phyloP scores from a whole-genome alignment of 441 rosid genomes.

The Erysimum pusillum region DNA sequence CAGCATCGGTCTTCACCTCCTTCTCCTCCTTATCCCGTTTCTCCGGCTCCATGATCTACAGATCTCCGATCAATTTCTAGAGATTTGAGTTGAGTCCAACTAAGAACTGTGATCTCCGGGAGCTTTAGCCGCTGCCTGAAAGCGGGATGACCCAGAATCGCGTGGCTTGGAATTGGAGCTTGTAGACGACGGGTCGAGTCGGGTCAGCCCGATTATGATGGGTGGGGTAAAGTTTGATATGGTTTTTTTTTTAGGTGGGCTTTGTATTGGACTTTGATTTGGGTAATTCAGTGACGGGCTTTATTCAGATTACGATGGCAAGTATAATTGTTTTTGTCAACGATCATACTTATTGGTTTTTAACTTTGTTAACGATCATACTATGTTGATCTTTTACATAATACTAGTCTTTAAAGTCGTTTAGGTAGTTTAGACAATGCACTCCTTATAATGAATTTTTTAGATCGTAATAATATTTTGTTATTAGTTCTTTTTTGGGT shows the following conservation, averaged over 20 bases:
- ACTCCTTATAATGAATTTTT: no score
- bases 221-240: slow-evolving; percentile 62
- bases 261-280: slow-evolving; percentile 57
- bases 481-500: no score
- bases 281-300: slow-evolving; percentile 42
- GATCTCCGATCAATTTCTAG: slow-evolving; percentile 35
- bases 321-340: not conserved
- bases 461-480: no score
- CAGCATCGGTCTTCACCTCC: slow-evolving; percentile 44
- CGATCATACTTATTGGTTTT: not conserved
- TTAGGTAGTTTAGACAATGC: no score
- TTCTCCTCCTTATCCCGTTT: slow-evolving; percentile 15
- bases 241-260: slow-evolving; percentile 25
- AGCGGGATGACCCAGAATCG: not conserved
- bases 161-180: slow-evolving; percentile 53
- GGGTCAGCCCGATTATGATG: slow-evolving; percentile 47
- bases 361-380: no score
- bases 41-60: slow-evolving; percentile 40
- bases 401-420: no score
- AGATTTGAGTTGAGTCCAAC: slow-evolving; percentile 10
- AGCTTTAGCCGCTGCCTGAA: not conserved
- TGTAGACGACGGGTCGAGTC: slow-evolving; percentile 59
- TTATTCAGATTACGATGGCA: slow-evolving; percentile 30
- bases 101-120: slow-evolving; percentile 33
- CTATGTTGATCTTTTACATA: no score